phyloP scores from a whole-genome alignment of 345 rosid genomes.

The Hibiscus tridactylites region DNA sequence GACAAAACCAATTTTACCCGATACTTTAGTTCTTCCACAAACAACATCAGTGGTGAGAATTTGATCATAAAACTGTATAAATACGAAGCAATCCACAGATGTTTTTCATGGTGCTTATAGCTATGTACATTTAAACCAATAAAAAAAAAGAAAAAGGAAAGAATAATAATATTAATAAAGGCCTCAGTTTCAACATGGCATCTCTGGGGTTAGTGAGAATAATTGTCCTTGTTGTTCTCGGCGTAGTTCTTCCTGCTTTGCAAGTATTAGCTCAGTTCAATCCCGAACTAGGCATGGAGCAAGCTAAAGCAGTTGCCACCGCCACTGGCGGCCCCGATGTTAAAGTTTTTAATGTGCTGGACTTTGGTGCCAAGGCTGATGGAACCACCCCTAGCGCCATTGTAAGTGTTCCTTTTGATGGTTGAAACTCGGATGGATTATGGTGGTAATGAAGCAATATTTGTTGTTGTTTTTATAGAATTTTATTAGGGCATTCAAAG shows the following conservation, averaged over 20 bases:
- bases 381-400: background rate
- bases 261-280: background rate
- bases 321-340: background rate
- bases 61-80: background rate
- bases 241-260: background rate
- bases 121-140: background rate
- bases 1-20: background rate
- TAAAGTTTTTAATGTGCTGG: background rate
- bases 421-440: background rate
- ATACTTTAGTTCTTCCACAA: background rate
- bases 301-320: background rate
- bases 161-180: background rate
- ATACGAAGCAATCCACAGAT: background rate
- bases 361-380: conserved; percentile 12
- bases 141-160: too few relatives aligned
- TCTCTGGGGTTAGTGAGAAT: background rate
- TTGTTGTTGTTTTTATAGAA: background rate
- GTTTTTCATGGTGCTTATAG: background rate
- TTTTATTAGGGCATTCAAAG: conserved; percentile 13
- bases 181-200: background rate
- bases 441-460: too few relatives aligned
- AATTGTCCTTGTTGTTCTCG: background rate
- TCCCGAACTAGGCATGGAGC: background rate
- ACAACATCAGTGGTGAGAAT: background rate
- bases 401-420: background rate